Conservation (phyloP, 192 early-diverging fungal genomes). For the Gigaspora rosea region DNA sequence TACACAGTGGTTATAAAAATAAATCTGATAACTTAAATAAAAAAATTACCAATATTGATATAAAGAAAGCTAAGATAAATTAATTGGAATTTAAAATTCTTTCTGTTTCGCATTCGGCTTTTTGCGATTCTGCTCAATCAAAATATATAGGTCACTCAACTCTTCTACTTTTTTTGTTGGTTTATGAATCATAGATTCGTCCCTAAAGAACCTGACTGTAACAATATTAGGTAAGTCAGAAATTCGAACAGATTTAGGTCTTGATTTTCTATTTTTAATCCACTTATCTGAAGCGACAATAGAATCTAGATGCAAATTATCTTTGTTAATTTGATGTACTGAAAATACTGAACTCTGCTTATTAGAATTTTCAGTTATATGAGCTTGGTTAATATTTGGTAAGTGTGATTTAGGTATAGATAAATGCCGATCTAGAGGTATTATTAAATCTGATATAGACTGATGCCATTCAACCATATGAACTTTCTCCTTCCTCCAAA, state of each 20-base stretch:
- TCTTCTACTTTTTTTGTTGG: slow-evolving; percentile 25
- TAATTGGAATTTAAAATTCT: too few species aligned
- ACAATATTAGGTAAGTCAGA: slow-evolving; percentile 29
- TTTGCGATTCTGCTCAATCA: slow-evolving; percentile 12
- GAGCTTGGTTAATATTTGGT: slow-evolving; percentile 24
- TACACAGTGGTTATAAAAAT: too few species aligned
- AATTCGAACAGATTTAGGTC: slow-evolving; percentile 30
- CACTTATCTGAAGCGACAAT: slow-evolving; percentile 15
- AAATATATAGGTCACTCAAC: slow-evolving; percentile 11
- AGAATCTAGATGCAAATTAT: slow-evolving; percentile 10
- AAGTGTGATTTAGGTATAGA: slow-evolving; percentile 27
- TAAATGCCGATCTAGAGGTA: slow-evolving; percentile 23
- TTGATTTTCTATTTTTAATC: slow-evolving; percentile 23
- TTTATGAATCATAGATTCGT: too few species aligned
- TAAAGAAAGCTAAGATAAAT: too few species aligned
- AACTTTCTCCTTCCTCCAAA: slow-evolving; percentile 16
- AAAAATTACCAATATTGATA: too few species aligned
- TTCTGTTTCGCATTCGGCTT: slow-evolving; percentile 4
- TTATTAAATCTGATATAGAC: slow-evolving; percentile 27
- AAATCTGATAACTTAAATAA: too few species aligned
- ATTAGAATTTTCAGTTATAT: slow-evolving; percentile 25
- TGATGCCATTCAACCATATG: slow-evolving; percentile 20
- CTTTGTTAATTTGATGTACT: slow-evolving; percentile 21
- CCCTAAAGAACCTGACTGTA: too few species aligned
- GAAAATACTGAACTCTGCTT: slow-evolving; percentile 2